phyloP scores from a whole-genome alignment of 108 stramenopile species.

The Aurantiochytrium sp. region DNA sequence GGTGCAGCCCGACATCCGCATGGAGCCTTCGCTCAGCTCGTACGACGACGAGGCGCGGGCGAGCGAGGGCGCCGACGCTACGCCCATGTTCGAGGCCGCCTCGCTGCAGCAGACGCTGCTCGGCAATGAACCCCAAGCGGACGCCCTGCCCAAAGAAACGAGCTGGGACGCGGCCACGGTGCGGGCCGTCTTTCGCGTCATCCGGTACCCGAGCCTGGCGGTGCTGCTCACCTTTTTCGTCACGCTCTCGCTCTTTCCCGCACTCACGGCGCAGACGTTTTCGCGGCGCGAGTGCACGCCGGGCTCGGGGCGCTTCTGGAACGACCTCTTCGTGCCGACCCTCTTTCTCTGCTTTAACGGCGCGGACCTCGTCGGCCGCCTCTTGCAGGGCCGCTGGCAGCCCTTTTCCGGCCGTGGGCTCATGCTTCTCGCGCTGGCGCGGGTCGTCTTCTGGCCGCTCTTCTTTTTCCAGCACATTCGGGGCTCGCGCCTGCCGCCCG shows the following conservation, averaged over 20 bases:
- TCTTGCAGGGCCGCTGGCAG: background rate
- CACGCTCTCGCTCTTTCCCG: background rate
- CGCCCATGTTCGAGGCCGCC: background rate
- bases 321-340: slow-evolving; percentile 34
- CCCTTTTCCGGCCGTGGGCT: background rate
- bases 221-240: background rate
- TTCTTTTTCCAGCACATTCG: background rate
- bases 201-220: background rate
- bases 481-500: background rate
- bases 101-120: too few relatives aligned
- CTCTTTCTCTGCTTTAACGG: slow-evolving; percentile 34
- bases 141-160: background rate
- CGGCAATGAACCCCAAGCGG: background rate
- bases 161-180: background rate
- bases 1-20: background rate
- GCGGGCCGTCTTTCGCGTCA: background rate
- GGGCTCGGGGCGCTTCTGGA: background rate
- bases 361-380: slow-evolving; percentile 21
- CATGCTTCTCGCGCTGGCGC: background rate
- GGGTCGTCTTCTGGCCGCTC: background rate
- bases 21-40: too few relatives aligned
- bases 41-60: too few relatives aligned
- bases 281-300: background rate
- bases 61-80: background rate
- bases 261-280: background rate